A percentile compares a stretch with the other conserved stretches of the same genome.
These are phyloP conservation scores for Metrosideros polymorpha DNA, from an alignment of 441 rosid species.

Conservation along the genomic window DNA sequence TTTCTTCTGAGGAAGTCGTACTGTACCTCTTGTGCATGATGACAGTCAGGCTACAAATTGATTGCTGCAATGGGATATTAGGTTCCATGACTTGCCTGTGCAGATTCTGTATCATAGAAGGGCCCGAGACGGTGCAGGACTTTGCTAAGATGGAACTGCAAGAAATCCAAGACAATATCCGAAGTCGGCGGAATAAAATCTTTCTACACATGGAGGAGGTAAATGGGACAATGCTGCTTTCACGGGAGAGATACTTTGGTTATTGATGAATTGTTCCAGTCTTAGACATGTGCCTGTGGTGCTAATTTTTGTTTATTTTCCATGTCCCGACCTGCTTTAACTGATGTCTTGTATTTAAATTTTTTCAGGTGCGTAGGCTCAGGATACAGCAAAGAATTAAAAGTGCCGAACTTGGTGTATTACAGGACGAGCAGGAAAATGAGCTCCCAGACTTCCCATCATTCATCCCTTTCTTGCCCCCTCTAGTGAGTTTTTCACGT, in stretches of 20 bases:
- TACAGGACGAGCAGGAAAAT: constrained; percentile 41
- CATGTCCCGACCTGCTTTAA: not conserved
- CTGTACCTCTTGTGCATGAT: not conserved
- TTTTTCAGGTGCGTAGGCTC: constrained; percentile 76
- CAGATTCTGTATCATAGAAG: constrained; percentile 98
- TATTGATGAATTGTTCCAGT: not conserved
- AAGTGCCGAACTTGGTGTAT: constrained; percentile 64
- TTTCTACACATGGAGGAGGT: constrained; percentile 99
- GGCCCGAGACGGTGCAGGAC: constrained; percentile 91
- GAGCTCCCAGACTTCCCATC: constrained; percentile 94
- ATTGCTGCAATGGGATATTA: not conserved
- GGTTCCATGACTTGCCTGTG: constrained; percentile 3
- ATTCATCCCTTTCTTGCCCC: constrained; percentile 95
- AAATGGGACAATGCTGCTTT: not conserved
- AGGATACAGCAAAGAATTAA: constrained; percentile 87
- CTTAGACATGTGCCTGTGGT: not conserved
- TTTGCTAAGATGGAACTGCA: constrained; percentile 81
- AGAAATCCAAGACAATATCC: constrained; percentile 91
- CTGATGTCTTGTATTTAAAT: not conserved
- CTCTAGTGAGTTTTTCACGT: constrained; percentile 47
- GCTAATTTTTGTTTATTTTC: not conserved
- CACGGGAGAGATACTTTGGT: not conserved
- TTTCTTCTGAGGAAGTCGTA: not conserved
- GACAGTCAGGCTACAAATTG: not conserved
- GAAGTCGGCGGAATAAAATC: constrained; percentile 92